Evolutionary conservation across 2,329 filamentous ascomycete species (phyloP), one percentile per base, ranked within the genome.

Genomic region (Fusarium austroafricanum): DNA sequence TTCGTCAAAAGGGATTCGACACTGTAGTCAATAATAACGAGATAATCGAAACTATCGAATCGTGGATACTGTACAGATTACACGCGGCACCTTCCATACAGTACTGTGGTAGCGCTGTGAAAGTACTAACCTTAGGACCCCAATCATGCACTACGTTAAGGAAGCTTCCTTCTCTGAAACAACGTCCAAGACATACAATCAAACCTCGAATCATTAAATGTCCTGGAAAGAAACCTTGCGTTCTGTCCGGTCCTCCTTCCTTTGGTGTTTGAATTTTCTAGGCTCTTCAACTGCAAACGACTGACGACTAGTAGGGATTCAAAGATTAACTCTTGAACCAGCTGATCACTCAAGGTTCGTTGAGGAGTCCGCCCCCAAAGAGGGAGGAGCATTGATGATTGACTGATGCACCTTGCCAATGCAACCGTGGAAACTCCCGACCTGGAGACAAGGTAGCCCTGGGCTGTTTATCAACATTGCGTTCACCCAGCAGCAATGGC

Each of bases 381-480:
- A 42, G 55, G 45, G 53, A 65, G 45, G 53, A 65, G 55, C 28
- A 23, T 26, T 40, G 28, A 66, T 33, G 65, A 69, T 67, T 61
- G 52, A 55, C 66, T 68, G 52, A 69, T 57, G 42, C 29, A 37
- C 31, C 31, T 31, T 28, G 10, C 11, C 17, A 45, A 47, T 50
- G 54, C 52, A 33, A 54, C 43, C 26, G 55, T 69, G 65, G 65
- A 61, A 63, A 58, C 42, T 54, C 47, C 65, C 61, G 61, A 29
- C 18, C 15, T 18, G 26, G 23, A 12, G 35, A 21, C 35, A 51
- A 44, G 65, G 47, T 18, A 59, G 39, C 44, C 40, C 29, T 20
- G 20, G 33, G 21, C 26, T 46, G 38, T 55, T n/a, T 53, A 26
- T 28, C 29, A 23, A 18, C 18, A 43, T 43, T 43, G 40, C 28